These are phyloP conservation scores for Reticulascus tulasneorum DNA, from an alignment of 2,329 filamentous ascomycete species.

Conservation along the genomic window DNA sequence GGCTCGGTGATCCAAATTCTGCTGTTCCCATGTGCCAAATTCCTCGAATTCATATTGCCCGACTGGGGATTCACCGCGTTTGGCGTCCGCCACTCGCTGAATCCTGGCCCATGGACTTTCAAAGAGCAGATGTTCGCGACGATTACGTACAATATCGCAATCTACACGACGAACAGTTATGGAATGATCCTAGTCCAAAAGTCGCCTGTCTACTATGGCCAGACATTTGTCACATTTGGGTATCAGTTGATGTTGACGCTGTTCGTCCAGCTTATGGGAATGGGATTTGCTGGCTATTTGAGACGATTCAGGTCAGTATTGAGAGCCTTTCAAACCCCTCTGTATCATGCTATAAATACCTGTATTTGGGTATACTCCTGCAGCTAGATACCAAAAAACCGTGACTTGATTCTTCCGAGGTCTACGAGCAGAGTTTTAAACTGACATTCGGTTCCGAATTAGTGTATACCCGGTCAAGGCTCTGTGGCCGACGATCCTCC, in stretches of 20 bases:
- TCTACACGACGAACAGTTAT: constrained; percentile 30
- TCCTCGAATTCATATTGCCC: constrained; percentile 38
- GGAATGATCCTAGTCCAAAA: constrained; percentile 30
- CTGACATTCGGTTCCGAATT: constrained; percentile 28
- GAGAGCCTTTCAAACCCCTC: constrained; percentile 31
- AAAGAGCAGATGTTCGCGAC: constrained; percentile 40
- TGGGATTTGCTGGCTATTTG: constrained; percentile 36
- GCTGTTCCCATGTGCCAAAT: constrained; percentile 41
- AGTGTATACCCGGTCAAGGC: constrained; percentile 29
- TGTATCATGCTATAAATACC: constrained; percentile 35
- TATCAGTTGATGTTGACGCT: constrained; percentile 35
- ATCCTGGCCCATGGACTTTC: constrained; percentile 37
- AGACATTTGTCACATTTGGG: constrained; percentile 33
- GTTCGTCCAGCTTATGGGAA: constrained; percentile 38
- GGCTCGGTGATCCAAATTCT: constrained; percentile 40
- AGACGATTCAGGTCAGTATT: constrained; percentile 34
- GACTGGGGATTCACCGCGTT: constrained; percentile 39
- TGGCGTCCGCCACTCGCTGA: constrained; percentile 27
- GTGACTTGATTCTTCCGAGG: no score
- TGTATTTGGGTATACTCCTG: no score
- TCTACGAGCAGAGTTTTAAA: no score
- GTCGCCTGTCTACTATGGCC: constrained; percentile 34
- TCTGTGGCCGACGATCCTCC: constrained; percentile 28
- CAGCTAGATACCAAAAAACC: no score
- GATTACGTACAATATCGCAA: constrained; percentile 33